Evolutionary conservation across 768 basidiomycete species (phyloP), one percentile per base, ranked within the genome.

Genomic region (Hypsizygus marmoreus): DNA sequence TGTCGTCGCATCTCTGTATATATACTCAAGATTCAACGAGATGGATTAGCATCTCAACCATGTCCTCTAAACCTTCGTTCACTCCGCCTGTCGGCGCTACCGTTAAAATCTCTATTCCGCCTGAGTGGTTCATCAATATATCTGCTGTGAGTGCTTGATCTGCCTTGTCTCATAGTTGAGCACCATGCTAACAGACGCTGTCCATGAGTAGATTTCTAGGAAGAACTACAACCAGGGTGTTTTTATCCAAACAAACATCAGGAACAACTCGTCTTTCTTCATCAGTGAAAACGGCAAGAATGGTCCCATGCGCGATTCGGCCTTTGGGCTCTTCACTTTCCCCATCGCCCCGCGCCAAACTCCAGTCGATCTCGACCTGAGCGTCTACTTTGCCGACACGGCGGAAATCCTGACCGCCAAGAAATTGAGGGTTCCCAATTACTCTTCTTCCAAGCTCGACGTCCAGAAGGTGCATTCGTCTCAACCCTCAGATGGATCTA

Each of bases 121-220:
- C 45, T 17, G 45, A 47, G 7, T 47, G 45, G 45, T 47, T 47
- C 23, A 40, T 47, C 16, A 47, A 10, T 22, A 17, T 47, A 12
- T 47, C 45, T 10, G 45, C 45, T 24, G 45, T 47, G 36, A 4
- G 45, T 40, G n/a, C n/a, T n/a, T n/a, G n/a, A 17, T 16, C 39
- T 17, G 11, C 19, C 22, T 40, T 14, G 25, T 29, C 25, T n/a
- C n/a, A n/a, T n/a, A n/a, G n/a, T n/a, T n/a, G n/a, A n/a, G n/a
- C n/a, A n/a, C n/a, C n/a, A n/a, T n/a, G n/a, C n/a, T n/a, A n/a
- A n/a, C n/a, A n/a, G n/a, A n/a, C n/a, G n/a, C n/a, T n/a, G 4
- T 26, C 6, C 4, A 17, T 40, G 2, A 6, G 8, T 13, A 47
- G 45, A 33, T 47, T 33, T 39, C 45, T 26, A 30, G 47, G 25